These are phyloP conservation scores for Histomonas meleagridis DNA, from an alignment of 208 protist species.

Conservation along the genomic window DNA sequence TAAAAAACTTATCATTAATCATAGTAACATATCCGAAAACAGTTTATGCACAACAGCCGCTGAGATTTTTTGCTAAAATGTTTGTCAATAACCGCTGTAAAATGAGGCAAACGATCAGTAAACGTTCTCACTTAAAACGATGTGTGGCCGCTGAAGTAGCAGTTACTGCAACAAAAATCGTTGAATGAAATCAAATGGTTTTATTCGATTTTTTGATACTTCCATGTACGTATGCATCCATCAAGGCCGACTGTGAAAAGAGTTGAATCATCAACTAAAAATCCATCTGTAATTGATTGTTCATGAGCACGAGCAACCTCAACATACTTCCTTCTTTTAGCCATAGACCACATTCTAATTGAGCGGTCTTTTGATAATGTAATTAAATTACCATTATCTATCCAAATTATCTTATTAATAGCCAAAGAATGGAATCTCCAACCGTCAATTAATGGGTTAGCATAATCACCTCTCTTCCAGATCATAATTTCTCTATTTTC, in stretches of 20 bases:
- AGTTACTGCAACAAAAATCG: no score
- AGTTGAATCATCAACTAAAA: not conserved
- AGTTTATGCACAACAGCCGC: no score
- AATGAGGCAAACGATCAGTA: no score
- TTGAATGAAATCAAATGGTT: no score
- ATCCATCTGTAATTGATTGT: not conserved
- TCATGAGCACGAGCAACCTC: not conserved
- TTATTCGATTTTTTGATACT: no score
- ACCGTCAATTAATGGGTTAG: not conserved
- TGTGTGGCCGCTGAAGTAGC: no score
- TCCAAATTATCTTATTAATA: not conserved
- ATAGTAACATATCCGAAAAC: no score
- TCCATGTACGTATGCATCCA: not conserved
- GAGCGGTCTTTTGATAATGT: not conserved
- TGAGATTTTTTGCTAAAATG: no score
- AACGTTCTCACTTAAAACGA: no score
- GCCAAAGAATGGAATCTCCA: not conserved
- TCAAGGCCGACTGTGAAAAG: not conserved
- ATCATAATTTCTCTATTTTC: not conserved
- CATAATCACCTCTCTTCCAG: not conserved
- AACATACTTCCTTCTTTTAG: not conserved
- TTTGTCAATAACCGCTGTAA: no score
- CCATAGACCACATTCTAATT: not conserved
- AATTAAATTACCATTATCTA: not conserved
- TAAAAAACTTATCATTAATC: no score